Evolutionary conservation across 1,139 yeast genomes (phyloP), one percentile per base, ranked within the genome.

Genomic region (Geotrichum aggregatum): DNA sequence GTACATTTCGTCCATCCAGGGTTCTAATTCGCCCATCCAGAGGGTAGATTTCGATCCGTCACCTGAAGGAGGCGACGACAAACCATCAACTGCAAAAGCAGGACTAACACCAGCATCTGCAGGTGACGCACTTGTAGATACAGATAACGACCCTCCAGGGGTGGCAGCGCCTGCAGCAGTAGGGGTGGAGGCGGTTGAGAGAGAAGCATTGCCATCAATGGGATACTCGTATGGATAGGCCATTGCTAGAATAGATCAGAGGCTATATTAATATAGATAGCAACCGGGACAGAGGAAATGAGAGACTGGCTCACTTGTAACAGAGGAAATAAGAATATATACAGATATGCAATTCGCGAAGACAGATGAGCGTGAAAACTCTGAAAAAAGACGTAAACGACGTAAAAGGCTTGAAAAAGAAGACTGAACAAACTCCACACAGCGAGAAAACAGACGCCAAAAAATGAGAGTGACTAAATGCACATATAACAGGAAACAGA

Each of bases 1-100:
- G 47, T 79, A 74, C 16, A 73, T 73, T 66, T 89, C 97, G 58
- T 85, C 88, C 83, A 94, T 86, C 70, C 80, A 75, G 1, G 94
- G 87, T 61, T 89, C 96, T 46, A 91, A 71, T 66, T 89, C 97
- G 8, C 97, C 98, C 97, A 91, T 91, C 96, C 96, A 89, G 51
- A 88, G 67, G 1, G 77, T 73, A 19, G 58, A 59, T 40, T 62
- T 61, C 8, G 54, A 49, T n/a, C 39, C 49, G 2, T 30, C 52
- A 7, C 18, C 40, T 24, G 48, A 24, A 11, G 49, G 36, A 31
- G 49, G 30, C 22, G 31, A n/a, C 24, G 43, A 11, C 11, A 42
- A 10, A 13, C 14, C 41, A 19, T 24, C 36, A 13, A 18, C 22
- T 18, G 10, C 22, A 18, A 36, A 43, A 3, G 22, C 16, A 28